A percentile compares a stretch with the other conserved stretches of the same genome.
Conservation (phyloP, 2,329 filamentous ascomycete species). For the Dothistroma septosporum region DNA sequence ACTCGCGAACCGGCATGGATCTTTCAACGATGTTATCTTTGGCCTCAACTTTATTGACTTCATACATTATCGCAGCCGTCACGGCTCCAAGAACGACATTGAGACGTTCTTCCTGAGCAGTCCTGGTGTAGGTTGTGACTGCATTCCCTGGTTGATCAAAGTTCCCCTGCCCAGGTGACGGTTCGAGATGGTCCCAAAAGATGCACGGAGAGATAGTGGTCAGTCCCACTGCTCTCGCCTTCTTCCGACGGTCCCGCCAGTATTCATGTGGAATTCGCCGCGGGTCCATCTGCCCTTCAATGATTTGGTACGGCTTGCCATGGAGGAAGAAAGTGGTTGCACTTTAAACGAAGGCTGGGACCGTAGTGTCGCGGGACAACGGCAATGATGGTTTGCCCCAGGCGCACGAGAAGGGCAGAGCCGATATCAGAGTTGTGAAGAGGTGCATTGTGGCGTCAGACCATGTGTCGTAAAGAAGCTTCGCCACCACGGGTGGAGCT, state of each 20-base stretch:
- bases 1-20: neutral
- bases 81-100: constrained; percentile 46
- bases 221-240: constrained; percentile 47
- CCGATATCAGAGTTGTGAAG: neutral
- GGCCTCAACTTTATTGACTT: neutral
- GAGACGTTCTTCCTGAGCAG: constrained; percentile 47
- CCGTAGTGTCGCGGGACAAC: neutral
- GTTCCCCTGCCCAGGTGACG: constrained; percentile 39
- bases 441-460: neutral
- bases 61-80: neutral
- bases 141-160: constrained; percentile 42
- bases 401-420: neutral
- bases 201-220: constrained; percentile 52
- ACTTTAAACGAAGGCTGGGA: constrained; percentile 10
- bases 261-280: constrained; percentile 48
- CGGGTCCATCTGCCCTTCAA: constrained; percentile 51
- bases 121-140: constrained; percentile 47
- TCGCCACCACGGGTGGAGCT: neutral
- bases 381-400: neutral
- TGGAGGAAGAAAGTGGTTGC: constrained; percentile 11
- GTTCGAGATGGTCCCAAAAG: constrained; percentile 51
- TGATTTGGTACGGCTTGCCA: constrained; percentile 33
- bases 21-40: neutral
- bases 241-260: constrained; percentile 46
- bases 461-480: neutral